Conservation (phyloP, 305 asterid species). For the Andrographis paniculata region DNA sequence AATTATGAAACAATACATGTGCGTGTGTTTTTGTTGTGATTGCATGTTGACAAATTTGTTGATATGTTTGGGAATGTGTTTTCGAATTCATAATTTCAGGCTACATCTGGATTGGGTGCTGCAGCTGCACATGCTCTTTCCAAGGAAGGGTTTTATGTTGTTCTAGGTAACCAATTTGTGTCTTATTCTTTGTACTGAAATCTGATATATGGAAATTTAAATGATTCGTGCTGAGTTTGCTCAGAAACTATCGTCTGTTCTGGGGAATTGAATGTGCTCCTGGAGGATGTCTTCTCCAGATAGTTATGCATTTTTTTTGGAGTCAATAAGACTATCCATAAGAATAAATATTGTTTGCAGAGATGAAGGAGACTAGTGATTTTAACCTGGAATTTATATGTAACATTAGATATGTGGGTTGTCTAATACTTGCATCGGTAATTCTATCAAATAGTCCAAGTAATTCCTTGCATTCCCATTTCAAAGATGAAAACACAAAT, state of each 20-base stretch:
- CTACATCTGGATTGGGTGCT: slow-evolving; percentile 91
- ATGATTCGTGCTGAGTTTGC: slow-evolving; percentile 3
- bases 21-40: not conserved
- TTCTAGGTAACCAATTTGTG: slow-evolving; percentile 49
- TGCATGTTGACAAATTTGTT: slow-evolving; percentile 2
- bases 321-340: no score
- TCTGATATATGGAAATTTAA: slow-evolving; percentile 3
- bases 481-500: not conserved
- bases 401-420: no score
- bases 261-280: no score
- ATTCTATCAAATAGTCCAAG: no score
- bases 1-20: slow-evolving; percentile 1
- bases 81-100: slow-evolving; percentile 33
- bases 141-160: slow-evolving; percentile 60
- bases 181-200: slow-evolving; percentile 1
- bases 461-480: no score
- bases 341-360: no score
- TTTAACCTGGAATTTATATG: no score
- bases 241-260: slow-evolving; percentile 1
- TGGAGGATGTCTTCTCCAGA: no score
- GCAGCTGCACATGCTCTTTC: slow-evolving; percentile 72
- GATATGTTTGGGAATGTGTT: not conserved
- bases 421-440: no score
- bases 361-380: no score
- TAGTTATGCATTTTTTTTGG: no score